phyloP scores from a whole-genome alignment of 306 rosid species.

The Corylus heterophylla region DNA sequence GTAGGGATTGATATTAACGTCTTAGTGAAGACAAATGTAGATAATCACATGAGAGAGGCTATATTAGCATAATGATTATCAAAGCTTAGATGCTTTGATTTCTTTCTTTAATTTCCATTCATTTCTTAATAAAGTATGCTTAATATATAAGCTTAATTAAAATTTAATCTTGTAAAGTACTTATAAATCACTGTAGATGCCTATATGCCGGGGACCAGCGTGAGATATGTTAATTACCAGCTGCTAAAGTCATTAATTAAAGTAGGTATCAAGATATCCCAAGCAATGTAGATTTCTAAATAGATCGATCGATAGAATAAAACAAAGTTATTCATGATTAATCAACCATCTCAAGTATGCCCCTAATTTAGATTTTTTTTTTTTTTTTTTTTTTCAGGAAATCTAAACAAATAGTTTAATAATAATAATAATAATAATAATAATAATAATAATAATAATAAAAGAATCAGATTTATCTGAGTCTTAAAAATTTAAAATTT shows the following conservation, averaged over 20 bases:
- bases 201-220: conserved; percentile 36
- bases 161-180: conserved; percentile 39
- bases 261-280: conserved; percentile 29
- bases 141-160: conserved; percentile 38
- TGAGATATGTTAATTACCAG: conserved; percentile 20
- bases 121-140: conserved; percentile 29
- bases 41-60: conserved; percentile 35
- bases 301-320: neutral
- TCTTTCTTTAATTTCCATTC: conserved; percentile 22
- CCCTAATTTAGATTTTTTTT: too few species aligned
- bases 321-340: neutral
- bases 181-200: conserved; percentile 24
- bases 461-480: too few species aligned
- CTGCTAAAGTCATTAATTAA: conserved; percentile 24
- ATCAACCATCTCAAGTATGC: neutral
- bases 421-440: too few species aligned
- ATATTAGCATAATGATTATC: conserved; percentile 38
- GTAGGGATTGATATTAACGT: conserved; percentile 22
- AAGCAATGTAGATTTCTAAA: conserved; percentile 22
- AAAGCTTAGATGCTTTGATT: conserved; percentile 27
- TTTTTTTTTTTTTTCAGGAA: too few species aligned
- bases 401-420: too few species aligned
- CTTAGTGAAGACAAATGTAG: conserved; percentile 47
- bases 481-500: too few species aligned
- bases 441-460: too few species aligned